phyloP scores from a whole-genome alignment of 1,284 basidiomycete species.

The Pyrrhoderma noxium region DNA sequence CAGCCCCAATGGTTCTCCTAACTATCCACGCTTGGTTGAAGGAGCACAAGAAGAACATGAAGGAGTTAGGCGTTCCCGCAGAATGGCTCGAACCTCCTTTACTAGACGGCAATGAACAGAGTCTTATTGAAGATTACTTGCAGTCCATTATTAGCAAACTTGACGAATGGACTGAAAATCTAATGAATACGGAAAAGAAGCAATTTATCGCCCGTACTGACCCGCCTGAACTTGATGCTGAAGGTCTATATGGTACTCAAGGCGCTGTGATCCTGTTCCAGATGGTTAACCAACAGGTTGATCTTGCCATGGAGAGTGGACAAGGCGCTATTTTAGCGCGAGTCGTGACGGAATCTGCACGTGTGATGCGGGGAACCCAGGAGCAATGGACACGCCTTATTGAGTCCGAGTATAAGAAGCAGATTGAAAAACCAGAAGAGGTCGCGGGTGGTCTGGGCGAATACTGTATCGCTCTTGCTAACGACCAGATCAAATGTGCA shows the following conservation, averaged over 20 bases:
- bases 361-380: slow-evolving; percentile 89
- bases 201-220: slow-evolving; percentile 81
- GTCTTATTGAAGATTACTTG: slow-evolving; percentile 93
- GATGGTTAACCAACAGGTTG: slow-evolving; percentile 97
- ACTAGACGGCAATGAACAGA: slow-evolving; percentile 89
- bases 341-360: slow-evolving; percentile 83
- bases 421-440: slow-evolving; percentile 85
- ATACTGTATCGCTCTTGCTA: slow-evolving; percentile 96
- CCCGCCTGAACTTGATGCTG: slow-evolving; percentile 84
- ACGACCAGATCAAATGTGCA: slow-evolving; percentile 96
- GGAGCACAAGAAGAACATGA: slow-evolving; percentile 93
- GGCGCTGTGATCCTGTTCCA: slow-evolving; percentile 95
- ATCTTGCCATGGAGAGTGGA: slow-evolving; percentile 91
- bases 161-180: slow-evolving; percentile 93
- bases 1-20: slow-evolving; percentile 83
- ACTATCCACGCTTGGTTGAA: slow-evolving; percentile 90
- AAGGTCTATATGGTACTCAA: slow-evolving; percentile 88
- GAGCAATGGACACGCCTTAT: slow-evolving; percentile 82
- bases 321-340: slow-evolving; percentile 91
- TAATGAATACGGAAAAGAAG: slow-evolving; percentile 86
- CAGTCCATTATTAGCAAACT: slow-evolving; percentile 90
- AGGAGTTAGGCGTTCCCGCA: slow-evolving; percentile 78
- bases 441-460: slow-evolving; percentile 85
- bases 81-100: slow-evolving; percentile 85
- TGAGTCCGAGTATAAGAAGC: slow-evolving; percentile 83